Base-by-base conservation (phyloP, 2,329 filamentous ascomycete genomes). In the Ramularia endophylla region DNA sequence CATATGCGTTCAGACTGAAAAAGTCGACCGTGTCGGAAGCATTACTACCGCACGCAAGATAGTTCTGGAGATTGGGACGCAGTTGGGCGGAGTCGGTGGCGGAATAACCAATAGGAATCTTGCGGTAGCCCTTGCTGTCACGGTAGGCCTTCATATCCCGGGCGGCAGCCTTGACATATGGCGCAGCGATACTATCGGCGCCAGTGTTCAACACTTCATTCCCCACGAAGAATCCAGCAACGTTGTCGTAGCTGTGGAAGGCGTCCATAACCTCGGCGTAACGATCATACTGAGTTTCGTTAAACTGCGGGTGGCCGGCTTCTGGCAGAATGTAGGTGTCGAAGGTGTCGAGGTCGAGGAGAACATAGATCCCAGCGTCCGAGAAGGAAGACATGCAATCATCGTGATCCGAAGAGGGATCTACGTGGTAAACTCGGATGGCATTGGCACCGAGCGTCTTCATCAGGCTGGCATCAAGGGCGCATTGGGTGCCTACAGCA, bases 351-450 rank as follows among this genome's bases (percentile, higher is more conserved):
- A 95, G 73, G 63, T 95, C 88, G 36, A 94, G 75, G 60, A 90
- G 81, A 40, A 87, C 66, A 61, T 94, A 94, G 61, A 95, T 90
- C 43, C 85, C 85, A 30, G 80, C 83, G 54, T 87, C 78, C 9
- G 78, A 80, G 60, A 95, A 86, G 1, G 80, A 81, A 40, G 72
- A 72, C 86, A 95, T 94, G 68, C 87, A 95, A 15, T 74, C 81
- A 43, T 77, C 72, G 64, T 95, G 89, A 60, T 90, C 70, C 22
- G 68, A 78, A 2, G 66, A 62, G 2, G 85, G 69, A 55, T 94
- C 82, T 47, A 95, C 86, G 59, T 94, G 87, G 65, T 95, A 95
- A 44, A 92, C 84, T 43, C 88, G 85, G 57, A 94, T 87, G 20
- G 83, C 75, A 62, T 94, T 94, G 60, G 84, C 78, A 48, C 86